These are phyloP conservation scores for Leccinum fallax DNA, from an alignment of 1,284 basidiomycete species.

Conservation along the genomic window DNA sequence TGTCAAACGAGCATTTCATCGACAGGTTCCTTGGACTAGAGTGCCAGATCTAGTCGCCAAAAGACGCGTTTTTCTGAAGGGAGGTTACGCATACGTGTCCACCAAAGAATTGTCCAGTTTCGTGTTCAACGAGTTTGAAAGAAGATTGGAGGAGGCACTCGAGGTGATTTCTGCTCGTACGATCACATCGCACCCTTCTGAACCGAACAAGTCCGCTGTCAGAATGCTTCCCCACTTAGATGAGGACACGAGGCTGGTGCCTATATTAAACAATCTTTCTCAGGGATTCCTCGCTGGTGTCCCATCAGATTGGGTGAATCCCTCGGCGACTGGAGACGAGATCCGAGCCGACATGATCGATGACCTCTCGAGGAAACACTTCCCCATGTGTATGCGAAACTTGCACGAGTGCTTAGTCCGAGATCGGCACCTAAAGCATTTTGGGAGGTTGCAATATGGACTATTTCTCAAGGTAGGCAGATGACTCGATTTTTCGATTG, in stretches of 20 bases:
- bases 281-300: constrained; percentile 94
- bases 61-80: constrained; percentile 79
- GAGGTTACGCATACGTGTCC: constrained; percentile 92
- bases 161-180: constrained; percentile 55
- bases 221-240: constrained; percentile 92
- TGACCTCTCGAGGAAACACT: constrained; percentile 84
- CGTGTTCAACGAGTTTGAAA: constrained; percentile 86
- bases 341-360: constrained; percentile 96
- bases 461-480: constrained; percentile 87
- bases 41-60: constrained; percentile 92
- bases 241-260: constrained; percentile 91
- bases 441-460: constrained; percentile 89
- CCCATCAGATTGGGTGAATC: constrained; percentile 74
- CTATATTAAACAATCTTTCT: constrained; percentile 91
- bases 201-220: constrained; percentile 70
- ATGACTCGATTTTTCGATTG: background rate
- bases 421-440: constrained; percentile 92
- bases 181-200: constrained; percentile 1
- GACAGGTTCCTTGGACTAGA: constrained; percentile 78
- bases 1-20: background rate
- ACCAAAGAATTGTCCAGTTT: constrained; percentile 83
- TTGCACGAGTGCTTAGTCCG: constrained; percentile 80
- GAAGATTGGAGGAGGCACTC: constrained; percentile 74
- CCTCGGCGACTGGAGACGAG: constrained; percentile 58
- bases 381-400: constrained; percentile 95